These are phyloP conservation scores for Xylariaceae sp. DNA, from an alignment of 2,329 filamentous ascomycete genomes.

Conservation along the genomic window DNA sequence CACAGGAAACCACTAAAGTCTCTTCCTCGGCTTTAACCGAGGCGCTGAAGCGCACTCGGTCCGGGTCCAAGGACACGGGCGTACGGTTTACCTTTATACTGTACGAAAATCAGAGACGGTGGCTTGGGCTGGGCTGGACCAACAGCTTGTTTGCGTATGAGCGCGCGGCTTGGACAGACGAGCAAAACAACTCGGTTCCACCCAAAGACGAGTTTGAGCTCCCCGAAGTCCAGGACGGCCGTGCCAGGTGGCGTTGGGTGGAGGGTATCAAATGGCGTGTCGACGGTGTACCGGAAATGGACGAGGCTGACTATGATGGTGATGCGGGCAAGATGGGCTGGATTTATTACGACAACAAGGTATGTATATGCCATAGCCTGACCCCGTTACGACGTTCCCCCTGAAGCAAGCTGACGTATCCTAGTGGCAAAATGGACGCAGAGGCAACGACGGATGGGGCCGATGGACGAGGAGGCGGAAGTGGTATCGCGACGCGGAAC, in stretches of 20 bases:
- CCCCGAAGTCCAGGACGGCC: conserved; percentile 56
- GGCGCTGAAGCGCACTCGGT: conserved; percentile 32
- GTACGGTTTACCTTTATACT: conserved; percentile 95
- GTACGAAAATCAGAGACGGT: conserved; percentile 93
- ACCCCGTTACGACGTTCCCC: too few species aligned
- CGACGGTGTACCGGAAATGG: conserved; percentile 61
- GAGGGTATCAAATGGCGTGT: conserved; percentile 81
- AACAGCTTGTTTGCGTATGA: conserved; percentile 87
- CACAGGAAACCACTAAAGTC: conserved; percentile 31
- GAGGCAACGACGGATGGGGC: conserved; percentile 85
- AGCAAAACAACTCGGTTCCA: conserved; percentile 78
- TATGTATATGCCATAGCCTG: conserved; percentile 33
- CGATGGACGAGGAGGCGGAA: conserved; percentile 89
- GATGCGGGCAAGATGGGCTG: conserved; percentile 69
- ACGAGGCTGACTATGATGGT: conserved; percentile 48
- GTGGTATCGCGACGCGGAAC: conserved; percentile 94
- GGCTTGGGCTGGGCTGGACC: conserved; percentile 94
- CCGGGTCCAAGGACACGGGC: conserved; percentile 59
- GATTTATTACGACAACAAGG: conserved; percentile 98
- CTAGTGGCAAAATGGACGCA: conserved; percentile 83
- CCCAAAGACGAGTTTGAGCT: conserved; percentile 64
- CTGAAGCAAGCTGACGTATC: conserved; percentile 4
- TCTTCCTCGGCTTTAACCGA: conserved; percentile 30
- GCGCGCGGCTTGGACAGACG: conserved; percentile 87
- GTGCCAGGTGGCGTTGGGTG: conserved; percentile 69